A percentile compares a stretch with the other conserved stretches of the same genome.
Conservation (phyloP, 2,329 filamentous ascomycete species). For the Aspergillus udagawae region DNA sequence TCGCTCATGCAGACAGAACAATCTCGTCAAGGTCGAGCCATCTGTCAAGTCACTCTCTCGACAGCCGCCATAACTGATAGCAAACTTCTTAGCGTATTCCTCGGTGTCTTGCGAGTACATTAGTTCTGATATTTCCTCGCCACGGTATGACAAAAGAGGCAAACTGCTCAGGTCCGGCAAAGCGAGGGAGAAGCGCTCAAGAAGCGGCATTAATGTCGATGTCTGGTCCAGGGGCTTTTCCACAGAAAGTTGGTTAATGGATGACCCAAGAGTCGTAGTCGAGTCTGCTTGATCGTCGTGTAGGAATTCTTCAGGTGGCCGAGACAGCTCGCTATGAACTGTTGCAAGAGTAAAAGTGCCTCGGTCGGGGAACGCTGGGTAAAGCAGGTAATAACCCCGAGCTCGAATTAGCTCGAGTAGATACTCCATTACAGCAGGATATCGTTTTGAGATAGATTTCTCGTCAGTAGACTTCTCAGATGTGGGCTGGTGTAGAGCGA, state of each 20-base stretch:
- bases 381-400: constrained; percentile 74
- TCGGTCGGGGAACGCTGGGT: constrained; percentile 58
- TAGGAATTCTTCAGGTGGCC: constrained; percentile 64
- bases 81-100: constrained; percentile 58
- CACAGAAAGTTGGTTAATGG: constrained; percentile 2
- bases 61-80: constrained; percentile 65
- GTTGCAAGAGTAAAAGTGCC: constrained; percentile 59
- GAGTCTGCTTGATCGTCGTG: constrained; percentile 5
- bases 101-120: constrained; percentile 41
- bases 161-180: constrained; percentile 48
- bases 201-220: constrained; percentile 47
- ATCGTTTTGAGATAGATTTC: constrained; percentile 63
- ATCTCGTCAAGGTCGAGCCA: constrained; percentile 47
- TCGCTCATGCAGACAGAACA: constrained; percentile 59
- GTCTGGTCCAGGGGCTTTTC: constrained; percentile 30
- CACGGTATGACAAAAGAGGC: constrained; percentile 63
- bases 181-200: constrained; percentile 44
- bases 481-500: constrained; percentile 37
- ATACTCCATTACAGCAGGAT: constrained; percentile 75
- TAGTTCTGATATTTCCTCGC: constrained; percentile 40
- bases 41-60: constrained; percentile 32
- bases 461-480: constrained; percentile 15
- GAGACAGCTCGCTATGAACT: constrained; percentile 71
- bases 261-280: constrained; percentile 1
- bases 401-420: constrained; percentile 70